Evolutionary conservation across 78 protist genomes (phyloP), one percentile per base, ranked within the genome.

Genomic region (Tieghemostelium lacteum): DNA sequence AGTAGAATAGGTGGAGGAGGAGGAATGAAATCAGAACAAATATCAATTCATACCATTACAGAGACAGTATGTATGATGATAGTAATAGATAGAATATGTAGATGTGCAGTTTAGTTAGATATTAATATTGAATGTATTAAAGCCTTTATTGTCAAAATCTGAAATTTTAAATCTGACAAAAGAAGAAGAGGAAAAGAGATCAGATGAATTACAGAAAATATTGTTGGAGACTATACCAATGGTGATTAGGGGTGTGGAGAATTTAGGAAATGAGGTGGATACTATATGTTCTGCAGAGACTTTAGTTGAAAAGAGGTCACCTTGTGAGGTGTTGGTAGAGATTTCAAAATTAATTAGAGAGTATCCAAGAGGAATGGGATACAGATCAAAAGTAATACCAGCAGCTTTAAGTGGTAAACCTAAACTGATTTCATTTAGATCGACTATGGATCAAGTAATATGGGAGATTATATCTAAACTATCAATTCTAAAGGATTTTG

Each of bases 291-390:
- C 34, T 31, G 73, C 60, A n/a, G 91, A 83, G 16, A 70, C 28
- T 69, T 31, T 73, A 17, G 31, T n/a, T 31, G 91, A 83, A 58
- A 83, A 70, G 33, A 73, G 72, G 55, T 31, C 69, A 66, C 28
- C 24, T 17, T 83, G 91, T 45, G 75, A 83, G 60, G 80, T 83
- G 7, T 45, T 83, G 14, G 45, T 83, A 40, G 91, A 58, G 29
- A 39, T 83, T 42, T 73, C 75, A 83, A 83, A 83, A n/a, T 28
- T 73, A 69, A 24, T 83, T 17, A 69, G 73, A 69, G 91, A 83
- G 49, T 83, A 69, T 45, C 91, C 91, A 83, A 71, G 62, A 33
- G 91, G 78, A 33, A 83, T 83, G 91, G 91, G 91, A 54, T 83
- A 69, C 42, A 72, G 65, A 6, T 14, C 54, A 22, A 83, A 70